Evolutionary conservation across 2,329 filamentous ascomycete species (phyloP), one percentile per base, ranked within the genome.

Genomic region (Aspergillus terreus): DNA sequence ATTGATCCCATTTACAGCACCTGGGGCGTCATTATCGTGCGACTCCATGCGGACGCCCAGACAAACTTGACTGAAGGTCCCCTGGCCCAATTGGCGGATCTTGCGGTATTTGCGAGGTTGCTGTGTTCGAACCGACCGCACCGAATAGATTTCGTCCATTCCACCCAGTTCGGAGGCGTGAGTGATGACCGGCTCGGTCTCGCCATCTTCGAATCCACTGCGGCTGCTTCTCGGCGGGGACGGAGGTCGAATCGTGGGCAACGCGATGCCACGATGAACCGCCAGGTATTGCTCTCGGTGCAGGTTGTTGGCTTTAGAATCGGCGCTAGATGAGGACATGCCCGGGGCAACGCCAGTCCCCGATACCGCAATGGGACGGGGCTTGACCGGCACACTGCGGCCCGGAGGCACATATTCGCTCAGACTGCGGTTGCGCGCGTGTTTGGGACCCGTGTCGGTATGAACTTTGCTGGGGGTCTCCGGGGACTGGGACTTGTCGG

Each of bases 11-110:
- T 47, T 49, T 10, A 52, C 44, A 32, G 46, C 49, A 45, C 61
- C 50, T 0, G 40, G 38, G 2, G 32, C 11, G 3, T 58, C 54
- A 25, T 52, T 77, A 0, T 79, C 77, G 9, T 77, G 68, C 10
- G 76, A 71, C 38, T 83, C 80, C 65, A 95, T 84, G 63, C 88
- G 90, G 10, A 92, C 95, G 4, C 92, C 94, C 40, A 99, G 78
- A 73, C 95, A 87, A 17, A 99, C 94, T 64, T 89, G 89, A 68
- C 92, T 96, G 70, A 99, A 99, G 0, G 94, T 96, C 35, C 94
- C 94, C 63, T 96, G 90, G 4, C 94, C 94, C 5, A 99, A 80
- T 58, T 86, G 76, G 52, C 88, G 86, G 36, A 99, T 74, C 11
- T 87, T 87, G 58, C 88, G 83, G 84, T 94, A 99, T 58, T 83